Evolutionary conservation across 2,329 filamentous ascomycete species (phyloP).

Genomic region (Pseudonectria buxi): DNA sequence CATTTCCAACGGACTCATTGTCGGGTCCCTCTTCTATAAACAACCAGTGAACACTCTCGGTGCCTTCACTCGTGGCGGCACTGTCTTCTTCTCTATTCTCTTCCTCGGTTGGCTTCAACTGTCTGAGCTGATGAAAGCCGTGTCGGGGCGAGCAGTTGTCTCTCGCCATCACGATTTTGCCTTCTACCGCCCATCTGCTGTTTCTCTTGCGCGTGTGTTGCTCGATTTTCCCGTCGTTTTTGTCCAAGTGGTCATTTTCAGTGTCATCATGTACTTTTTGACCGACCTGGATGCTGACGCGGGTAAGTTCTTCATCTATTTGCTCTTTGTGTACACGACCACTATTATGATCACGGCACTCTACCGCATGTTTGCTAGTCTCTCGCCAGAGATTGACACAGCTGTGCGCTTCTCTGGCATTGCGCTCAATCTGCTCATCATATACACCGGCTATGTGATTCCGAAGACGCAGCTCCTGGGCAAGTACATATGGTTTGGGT

Average conservation of each 20-base stretch:
- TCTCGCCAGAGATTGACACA: slow-evolving; percentile 54
- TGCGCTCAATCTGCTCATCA: slow-evolving; percentile 53
- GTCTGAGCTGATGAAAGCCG: slow-evolving; percentile 69
- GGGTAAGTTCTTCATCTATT: slow-evolving; percentile 60
- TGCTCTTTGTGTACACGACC: slow-evolving; percentile 52
- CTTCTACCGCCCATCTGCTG: slow-evolving; percentile 47
- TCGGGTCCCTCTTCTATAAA: slow-evolving; percentile 73
- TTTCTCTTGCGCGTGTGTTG: slow-evolving; percentile 48
- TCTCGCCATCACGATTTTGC: slow-evolving; percentile 41
- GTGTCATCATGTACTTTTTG: slow-evolving; percentile 70
- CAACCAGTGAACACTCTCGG: slow-evolving; percentile 51
- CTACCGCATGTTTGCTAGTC: slow-evolving; percentile 46
- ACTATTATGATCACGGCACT: slow-evolving; percentile 49
- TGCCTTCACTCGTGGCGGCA: slow-evolving; percentile 50
- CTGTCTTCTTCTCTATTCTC: slow-evolving; percentile 43
- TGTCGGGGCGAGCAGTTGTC: slow-evolving; percentile 60
- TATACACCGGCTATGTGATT: slow-evolving; percentile 60
- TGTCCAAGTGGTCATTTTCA: slow-evolving; percentile 59
- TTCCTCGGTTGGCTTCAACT: slow-evolving; percentile 62
- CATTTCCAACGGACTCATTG: slow-evolving; percentile 64
- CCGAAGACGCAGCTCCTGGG: slow-evolving; percentile 45
- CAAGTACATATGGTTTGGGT: slow-evolving; percentile 63
- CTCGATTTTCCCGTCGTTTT: slow-evolving; percentile 55
- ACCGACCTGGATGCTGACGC: slow-evolving; percentile 58
- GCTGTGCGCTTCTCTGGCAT: slow-evolving; percentile 53